Evolutionary conservation across 1,284 basidiomycete species (phyloP), one percentile per base, ranked within the genome.

Genomic region (Puccinia brachypodii): DNA sequence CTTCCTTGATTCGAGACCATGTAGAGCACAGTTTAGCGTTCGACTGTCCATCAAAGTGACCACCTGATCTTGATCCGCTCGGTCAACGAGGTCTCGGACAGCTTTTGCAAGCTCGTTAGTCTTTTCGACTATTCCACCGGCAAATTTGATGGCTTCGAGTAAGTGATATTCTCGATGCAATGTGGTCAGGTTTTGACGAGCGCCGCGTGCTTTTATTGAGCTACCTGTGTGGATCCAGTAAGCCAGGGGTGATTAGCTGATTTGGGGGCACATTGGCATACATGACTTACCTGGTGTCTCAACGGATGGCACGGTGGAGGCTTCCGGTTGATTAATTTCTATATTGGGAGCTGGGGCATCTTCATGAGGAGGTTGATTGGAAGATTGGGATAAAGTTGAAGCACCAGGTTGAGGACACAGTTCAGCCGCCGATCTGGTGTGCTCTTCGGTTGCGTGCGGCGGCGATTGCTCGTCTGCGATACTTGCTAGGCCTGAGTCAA

Each of bases 1-100:
- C 9, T 90, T 90, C 44, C 89, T 89, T 56, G 86, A 87, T 85
- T 92, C 91, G 83, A 94, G 87, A 31, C 87, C 89, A 78, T 89
- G 89, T 66, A 93, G 87, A 0, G 92, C 90, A 1, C 89, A 86
- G 33, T 88, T 88, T 25, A 91, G 88, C 0, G 93, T 94, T 14
- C 92, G 89, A 85, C 91, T 92, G 85, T 95, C 93, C 72, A 75
- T 81, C 14, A 74, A 38, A 53, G 19, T 68, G 25, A 56, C 38
- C 13, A 50, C 44, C 53, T 56, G 62, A 50, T 50, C 79, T 69
- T 81, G 71, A 50, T 81, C 56, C 40, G 42, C 60, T 28, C 68
- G 38, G 14, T 66, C 79, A 58, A 73, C 71, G 25, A 81, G 71
- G 31, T 81, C 72, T 33, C 72, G 58, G 22, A 68, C 79, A 11